Conservation (phyloP, 192 early-diverging fungal species). For the Coemansia sp. region DNA sequence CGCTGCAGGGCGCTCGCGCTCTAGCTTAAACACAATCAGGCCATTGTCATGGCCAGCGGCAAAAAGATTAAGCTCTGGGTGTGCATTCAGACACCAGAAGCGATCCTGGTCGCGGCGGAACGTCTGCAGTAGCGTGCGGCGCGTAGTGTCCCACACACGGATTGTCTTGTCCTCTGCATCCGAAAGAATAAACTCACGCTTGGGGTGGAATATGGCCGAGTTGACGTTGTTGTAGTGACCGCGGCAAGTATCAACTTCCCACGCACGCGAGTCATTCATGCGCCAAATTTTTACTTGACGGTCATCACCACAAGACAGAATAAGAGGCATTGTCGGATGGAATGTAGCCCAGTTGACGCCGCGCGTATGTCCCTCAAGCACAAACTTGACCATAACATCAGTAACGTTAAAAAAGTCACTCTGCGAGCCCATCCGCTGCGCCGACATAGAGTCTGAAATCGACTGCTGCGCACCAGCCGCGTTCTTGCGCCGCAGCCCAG, state of each 20-base stretch:
- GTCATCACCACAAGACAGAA: constrained; percentile 97
- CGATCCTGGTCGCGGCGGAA: constrained; percentile 96
- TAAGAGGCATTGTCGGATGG: constrained; percentile 94
- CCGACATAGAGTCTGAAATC: constrained; percentile 39
- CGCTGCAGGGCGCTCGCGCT: constrained; percentile 93
- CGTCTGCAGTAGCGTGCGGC: constrained; percentile 90
- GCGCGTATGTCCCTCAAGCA: constrained; percentile 95
- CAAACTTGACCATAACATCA: constrained; percentile 96
- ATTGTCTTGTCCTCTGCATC: constrained; percentile 97
- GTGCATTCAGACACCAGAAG: constrained; percentile 94
- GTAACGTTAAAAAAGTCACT: constrained; percentile 96
- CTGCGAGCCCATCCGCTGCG: constrained; percentile 62
- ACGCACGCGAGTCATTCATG: constrained; percentile 97
- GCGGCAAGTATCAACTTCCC: constrained; percentile 99
- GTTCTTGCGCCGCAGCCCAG: constrained; percentile 66
- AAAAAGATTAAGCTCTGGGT: constrained; percentile 97
- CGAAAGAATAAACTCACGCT: constrained; percentile 92
- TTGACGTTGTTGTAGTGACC: constrained; percentile 99
- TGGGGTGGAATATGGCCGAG: constrained; percentile 91
- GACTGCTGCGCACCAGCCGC: constrained; percentile 50
- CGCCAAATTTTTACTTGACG: constrained; percentile 98
- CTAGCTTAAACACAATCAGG: constrained; percentile 97
- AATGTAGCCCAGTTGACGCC: constrained; percentile 98
- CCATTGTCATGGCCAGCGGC: constrained; percentile 98
- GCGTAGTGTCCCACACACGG: constrained; percentile 97